Percentiles rank a stretch among this genome's conserved stretches.
phyloP scores from a whole-genome alignment of 441 rosid genomes.

The Erysimum cheiri region DNA sequence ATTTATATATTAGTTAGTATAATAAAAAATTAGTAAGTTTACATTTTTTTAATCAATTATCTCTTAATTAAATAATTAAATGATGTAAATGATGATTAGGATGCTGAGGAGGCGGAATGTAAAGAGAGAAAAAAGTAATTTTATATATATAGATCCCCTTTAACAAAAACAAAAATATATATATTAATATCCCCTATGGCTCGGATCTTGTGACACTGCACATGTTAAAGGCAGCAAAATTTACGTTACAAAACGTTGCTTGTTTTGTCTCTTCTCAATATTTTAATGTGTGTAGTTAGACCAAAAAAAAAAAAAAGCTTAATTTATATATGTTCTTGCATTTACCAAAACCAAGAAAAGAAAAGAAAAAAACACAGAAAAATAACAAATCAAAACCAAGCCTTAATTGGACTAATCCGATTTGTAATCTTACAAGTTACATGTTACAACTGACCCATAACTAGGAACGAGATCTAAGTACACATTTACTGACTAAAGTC shows the following conservation, averaged over 20 bases:
- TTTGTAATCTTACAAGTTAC: not conserved
- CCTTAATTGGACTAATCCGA: not conserved
- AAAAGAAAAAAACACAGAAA: not conserved
- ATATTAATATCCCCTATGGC: not conserved
- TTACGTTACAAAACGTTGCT: slow-evolving; percentile 40
- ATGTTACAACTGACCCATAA: not conserved
- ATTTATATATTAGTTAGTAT: no score
- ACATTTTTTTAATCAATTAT: no score
- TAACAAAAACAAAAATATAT: no score
- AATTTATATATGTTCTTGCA: not conserved
- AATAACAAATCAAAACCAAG: not conserved
- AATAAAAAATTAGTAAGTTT: no score
- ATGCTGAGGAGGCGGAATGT: no score
- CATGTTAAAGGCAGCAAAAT: slow-evolving; percentile 38
- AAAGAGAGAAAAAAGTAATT: no score
- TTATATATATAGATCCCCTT: no score
- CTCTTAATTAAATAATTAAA: no score
- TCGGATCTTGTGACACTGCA: slow-evolving; percentile 43
- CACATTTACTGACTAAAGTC: no score
- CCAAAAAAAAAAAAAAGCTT: no score
- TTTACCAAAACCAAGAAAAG: not conserved
- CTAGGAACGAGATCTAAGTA: slow-evolving; percentile 29
- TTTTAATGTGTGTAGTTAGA: not conserved
- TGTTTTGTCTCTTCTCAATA: slow-evolving; percentile 19
- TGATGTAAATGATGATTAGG: no score